Evolutionary conservation across 495 filamentous ascomycete species (phyloP).

Genomic region (Tuber indicum): DNA sequence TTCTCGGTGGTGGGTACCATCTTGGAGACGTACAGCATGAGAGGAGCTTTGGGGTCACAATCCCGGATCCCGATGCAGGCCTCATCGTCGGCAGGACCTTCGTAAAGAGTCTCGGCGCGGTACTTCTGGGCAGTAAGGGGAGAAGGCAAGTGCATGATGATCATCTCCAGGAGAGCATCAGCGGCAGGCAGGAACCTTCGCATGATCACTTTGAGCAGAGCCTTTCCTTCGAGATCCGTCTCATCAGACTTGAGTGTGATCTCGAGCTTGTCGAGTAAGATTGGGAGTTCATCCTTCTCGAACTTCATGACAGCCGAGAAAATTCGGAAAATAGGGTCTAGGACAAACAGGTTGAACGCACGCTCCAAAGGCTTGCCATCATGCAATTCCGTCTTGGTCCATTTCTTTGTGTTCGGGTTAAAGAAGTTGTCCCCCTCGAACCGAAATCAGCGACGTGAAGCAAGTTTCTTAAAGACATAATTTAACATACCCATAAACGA

Average conservation of each 20-base stretch:
- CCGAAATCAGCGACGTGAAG: slow-evolving; percentile 28
- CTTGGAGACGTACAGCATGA: slow-evolving; percentile 99
- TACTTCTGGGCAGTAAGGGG: slow-evolving; percentile 95
- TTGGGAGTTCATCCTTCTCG: slow-evolving; percentile 88
- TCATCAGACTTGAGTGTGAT: slow-evolving; percentile 83
- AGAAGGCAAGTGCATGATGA: slow-evolving; percentile 97
- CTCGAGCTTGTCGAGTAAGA: slow-evolving; percentile 80
- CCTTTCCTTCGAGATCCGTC: slow-evolving; percentile 92
- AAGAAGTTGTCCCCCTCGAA: slow-evolving; percentile 93
- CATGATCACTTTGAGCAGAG: slow-evolving; percentile 95
- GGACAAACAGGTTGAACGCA: slow-evolving; percentile 97
- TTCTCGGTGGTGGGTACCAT: slow-evolving; percentile 99
- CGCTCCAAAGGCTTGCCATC: slow-evolving; percentile 89
- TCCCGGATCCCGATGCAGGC: slow-evolving; percentile 91
- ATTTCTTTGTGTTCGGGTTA: slow-evolving; percentile 99
- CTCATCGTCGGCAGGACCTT: slow-evolving; percentile 90
- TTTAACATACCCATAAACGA: slow-evolving; percentile 80
- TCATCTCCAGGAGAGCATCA: slow-evolving; percentile 99
- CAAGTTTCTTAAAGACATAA: background rate
- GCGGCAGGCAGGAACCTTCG: slow-evolving; percentile 95
- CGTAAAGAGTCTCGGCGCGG: slow-evolving; percentile 97
- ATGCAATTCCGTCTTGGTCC: slow-evolving; percentile 72
- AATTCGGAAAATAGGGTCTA: slow-evolving; percentile 99
- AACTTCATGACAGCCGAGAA: slow-evolving; percentile 93
- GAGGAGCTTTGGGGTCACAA: slow-evolving; percentile 93